Percentiles rank a stretch among this genome's conserved stretches.
These are phyloP conservation scores for Dioscorea alata DNA, from an alignment of 106 monocot species.

Conservation along the genomic window DNA sequence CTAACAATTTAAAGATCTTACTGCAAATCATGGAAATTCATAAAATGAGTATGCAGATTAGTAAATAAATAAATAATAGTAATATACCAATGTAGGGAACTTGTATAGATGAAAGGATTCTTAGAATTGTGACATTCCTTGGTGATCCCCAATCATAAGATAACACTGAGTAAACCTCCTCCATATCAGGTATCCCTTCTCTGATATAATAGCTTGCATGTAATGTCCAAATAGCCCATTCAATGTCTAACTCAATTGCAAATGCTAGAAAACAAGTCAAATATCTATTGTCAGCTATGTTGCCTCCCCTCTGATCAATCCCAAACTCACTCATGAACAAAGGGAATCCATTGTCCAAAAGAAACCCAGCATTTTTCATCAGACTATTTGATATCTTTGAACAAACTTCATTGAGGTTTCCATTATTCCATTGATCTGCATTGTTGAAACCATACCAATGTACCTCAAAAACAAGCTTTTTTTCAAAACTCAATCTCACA, in stretches of 20 bases:
- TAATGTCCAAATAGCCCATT: slow-evolving; percentile 61
- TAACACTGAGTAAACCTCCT: slow-evolving; percentile 33
- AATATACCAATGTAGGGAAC: slow-evolving; percentile 18
- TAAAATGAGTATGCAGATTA: neutral
- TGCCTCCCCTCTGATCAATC: slow-evolving; percentile 41
- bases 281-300: slow-evolving; percentile 48
- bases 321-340: slow-evolving; percentile 69
- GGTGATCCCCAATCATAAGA: slow-evolving; percentile 17
- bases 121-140: slow-evolving; percentile 19
- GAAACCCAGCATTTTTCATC: slow-evolving; percentile 34
- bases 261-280: slow-evolving; percentile 36
- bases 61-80: neutral
- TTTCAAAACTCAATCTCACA: slow-evolving; percentile 30
- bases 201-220: slow-evolving; percentile 51
- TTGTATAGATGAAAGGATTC: slow-evolving; percentile 22
- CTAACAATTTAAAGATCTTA: neutral
- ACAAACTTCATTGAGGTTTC: slow-evolving; percentile 61
- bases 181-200: slow-evolving; percentile 20
- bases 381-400: slow-evolving; percentile 17
- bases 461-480: slow-evolving; percentile 54
- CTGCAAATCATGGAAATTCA: neutral
- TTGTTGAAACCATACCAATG: slow-evolving; percentile 74
- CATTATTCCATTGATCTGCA: slow-evolving; percentile 31
- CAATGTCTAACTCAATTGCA: slow-evolving; percentile 47
- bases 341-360: slow-evolving; percentile 45